Evolutionary conservation across 768 basidiomycete genomes (phyloP).

Genomic region (Rhizopogon vesiculosus): DNA sequence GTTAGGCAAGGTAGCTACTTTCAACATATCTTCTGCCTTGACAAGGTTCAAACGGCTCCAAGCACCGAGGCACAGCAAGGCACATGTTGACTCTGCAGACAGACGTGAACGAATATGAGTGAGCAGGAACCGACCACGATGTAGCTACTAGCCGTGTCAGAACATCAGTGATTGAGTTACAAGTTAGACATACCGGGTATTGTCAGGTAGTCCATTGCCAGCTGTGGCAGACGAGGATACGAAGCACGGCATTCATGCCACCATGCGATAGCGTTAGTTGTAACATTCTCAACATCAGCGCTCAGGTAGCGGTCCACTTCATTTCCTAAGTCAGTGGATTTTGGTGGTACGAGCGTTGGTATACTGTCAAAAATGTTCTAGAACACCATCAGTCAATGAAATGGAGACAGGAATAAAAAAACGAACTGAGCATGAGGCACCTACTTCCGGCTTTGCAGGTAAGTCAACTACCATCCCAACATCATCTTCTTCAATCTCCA

Average conservation of each 20-base stretch:
- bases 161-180: conserved; percentile 4
- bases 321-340: conserved; percentile 10
- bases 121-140: conserved; percentile 1
- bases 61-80: conserved; percentile 12
- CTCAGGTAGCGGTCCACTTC: conserved; percentile 27
- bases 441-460: neutral
- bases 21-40: conserved; percentile 13
- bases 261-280: conserved; percentile 21
- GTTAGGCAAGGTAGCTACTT: neutral
- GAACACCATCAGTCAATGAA: neutral
- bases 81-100: conserved; percentile 12
- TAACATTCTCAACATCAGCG: conserved; percentile 18
- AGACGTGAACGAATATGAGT: conserved; percentile 1
- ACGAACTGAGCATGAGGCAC: neutral
- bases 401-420: neutral
- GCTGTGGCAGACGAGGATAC: conserved; percentile 26
- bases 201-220: conserved; percentile 30
- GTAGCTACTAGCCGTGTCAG: conserved; percentile 9
- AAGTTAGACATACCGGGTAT: conserved; percentile 25
- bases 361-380: conserved; percentile 28
- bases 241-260: conserved; percentile 18
- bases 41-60: conserved; percentile 14
- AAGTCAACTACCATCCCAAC: neutral
- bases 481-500: neutral
- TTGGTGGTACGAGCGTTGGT: conserved; percentile 14